A percentile compares a stretch with the other conserved stretches of the same genome.
Conservation (phyloP, 345 rosid species). For the Lepidium didymum region DNA sequence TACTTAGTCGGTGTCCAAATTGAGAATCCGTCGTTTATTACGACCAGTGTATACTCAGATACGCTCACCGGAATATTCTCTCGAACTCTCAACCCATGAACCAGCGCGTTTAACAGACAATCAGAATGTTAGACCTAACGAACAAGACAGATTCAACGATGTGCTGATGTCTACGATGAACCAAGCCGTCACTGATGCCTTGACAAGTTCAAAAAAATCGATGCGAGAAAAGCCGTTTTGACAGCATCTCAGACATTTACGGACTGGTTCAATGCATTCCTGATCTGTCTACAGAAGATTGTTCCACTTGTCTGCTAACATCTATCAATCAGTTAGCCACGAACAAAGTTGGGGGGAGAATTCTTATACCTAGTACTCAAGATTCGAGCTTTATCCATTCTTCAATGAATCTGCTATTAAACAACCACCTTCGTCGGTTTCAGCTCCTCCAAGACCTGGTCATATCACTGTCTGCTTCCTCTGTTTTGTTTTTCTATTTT, state of each 20-base stretch:
- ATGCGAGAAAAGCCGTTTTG: neutral
- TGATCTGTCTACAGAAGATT: constrained; percentile 27
- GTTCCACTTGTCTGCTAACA: constrained; percentile 17
- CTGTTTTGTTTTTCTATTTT: neutral
- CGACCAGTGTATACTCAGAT: constrained; percentile 30
- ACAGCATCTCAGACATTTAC: constrained; percentile 16
- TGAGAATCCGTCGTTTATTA: constrained; percentile 14
- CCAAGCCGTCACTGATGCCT: neutral
- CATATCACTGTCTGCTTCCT: neutral
- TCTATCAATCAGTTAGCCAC: neutral
- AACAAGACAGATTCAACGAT: neutral
- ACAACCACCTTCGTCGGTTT: neutral
- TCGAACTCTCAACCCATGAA: neutral
- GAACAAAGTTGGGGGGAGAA: constrained; percentile 25
- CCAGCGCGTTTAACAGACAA: neutral
- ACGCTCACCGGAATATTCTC: constrained; percentile 3
- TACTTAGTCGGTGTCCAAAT: constrained; percentile 4
- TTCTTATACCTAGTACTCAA: constrained; percentile 25
- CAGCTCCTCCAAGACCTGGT: neutral
- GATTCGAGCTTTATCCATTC: constrained; percentile 30
- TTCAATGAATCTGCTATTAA: constrained; percentile 13
- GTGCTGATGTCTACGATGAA: neutral
- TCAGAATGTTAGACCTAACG: neutral
- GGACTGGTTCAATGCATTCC: constrained; percentile 47
- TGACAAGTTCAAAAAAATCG: constrained; percentile 13